Evolutionary conservation across 164 flowering plant genomes (phyloP), one percentile per base, ranked within the genome.

Genomic region (Buxus sempervirens): DNA sequence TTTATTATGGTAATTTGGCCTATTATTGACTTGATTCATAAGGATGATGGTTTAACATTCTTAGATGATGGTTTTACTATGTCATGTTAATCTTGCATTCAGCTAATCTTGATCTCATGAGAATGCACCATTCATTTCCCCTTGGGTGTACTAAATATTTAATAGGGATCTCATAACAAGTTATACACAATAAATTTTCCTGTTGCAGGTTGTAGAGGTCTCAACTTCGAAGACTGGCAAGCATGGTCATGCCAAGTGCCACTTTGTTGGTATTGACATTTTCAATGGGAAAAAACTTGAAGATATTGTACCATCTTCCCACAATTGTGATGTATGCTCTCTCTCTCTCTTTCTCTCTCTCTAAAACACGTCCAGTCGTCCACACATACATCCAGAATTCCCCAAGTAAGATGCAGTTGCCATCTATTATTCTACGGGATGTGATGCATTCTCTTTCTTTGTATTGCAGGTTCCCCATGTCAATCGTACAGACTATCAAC

Each of bases 211-310:
- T 74, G 89, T 85, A 6, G 89, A 85, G 62, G 86, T 85, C 51
- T 85, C 89, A 22, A 83, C 86, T 62, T 85, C 89, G 62, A 80
- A 85, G 61, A 85, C 86, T 51, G 89, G 89, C 26, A 81, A 85
- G 81, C 88, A 85, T 51, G 88, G 88, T 5, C 88, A 85, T 67
- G 88, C 89, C 14, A 85, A 85, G 72, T 85, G 89, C 57, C 89
- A 85, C 77, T 85, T 85, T 77, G 86, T 83, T 12, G 89, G 68
- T 8, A 85, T 85, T 74, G 89, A 85, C 55, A 82, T 80, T 64
- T 85, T 85, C 78, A 85, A 72, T 64, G 78, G 67, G 5, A 83
- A 83, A 70, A 83, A 83, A 75, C 84, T 82, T 57, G 89, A 85
- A 59, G 86, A 85, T 79, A 83, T 83, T 63, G 89, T 85, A 28